A percentile compares a stretch with the other conserved stretches of the same genome.
Evolutionary conservation across 306 rosid genomes (phyloP).

Genomic region (Coriaria nepalensis): DNA sequence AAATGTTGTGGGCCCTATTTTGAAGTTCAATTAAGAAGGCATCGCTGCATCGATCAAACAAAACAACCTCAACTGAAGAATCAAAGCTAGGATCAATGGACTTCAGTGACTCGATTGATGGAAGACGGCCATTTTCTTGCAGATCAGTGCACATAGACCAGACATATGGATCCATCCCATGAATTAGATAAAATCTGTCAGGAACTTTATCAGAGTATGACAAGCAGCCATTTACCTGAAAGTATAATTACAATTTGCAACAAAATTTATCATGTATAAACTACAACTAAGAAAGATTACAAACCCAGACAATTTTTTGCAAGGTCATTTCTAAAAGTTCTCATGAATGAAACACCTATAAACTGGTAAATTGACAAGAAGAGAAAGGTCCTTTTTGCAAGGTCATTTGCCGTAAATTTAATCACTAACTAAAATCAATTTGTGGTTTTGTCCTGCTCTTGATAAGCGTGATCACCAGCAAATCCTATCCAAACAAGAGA

Average conservation of each 20-base stretch:
- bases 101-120: conserved; percentile 65
- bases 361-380: too few relatives aligned
- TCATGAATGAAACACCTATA: too few relatives aligned
- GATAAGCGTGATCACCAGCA: too few relatives aligned
- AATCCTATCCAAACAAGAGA: too few relatives aligned
- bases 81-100: conserved; percentile 47
- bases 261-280: too few relatives aligned
- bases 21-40: conserved; percentile 77
- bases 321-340: too few relatives aligned
- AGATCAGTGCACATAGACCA: conserved; percentile 86
- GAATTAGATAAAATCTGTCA: conserved; percentile 81
- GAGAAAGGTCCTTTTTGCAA: too few relatives aligned
- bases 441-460: too few relatives aligned
- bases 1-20: conserved; percentile 44
- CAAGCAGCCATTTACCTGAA: conserved; percentile 89
- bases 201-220: conserved; percentile 83
- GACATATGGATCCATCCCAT: conserved; percentile 84
- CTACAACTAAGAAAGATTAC: too few relatives aligned
- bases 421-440: conserved; percentile 5
- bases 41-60: conserved; percentile 69
- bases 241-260: too few relatives aligned
- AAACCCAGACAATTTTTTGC: too few relatives aligned
- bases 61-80: conserved; percentile 71
- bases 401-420: too few relatives aligned
- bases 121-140: conserved; percentile 82